These are phyloP conservation scores for Phoenix roebelenii DNA, from an alignment of 176 grass and related monocot species.

Conservation along the genomic window DNA sequence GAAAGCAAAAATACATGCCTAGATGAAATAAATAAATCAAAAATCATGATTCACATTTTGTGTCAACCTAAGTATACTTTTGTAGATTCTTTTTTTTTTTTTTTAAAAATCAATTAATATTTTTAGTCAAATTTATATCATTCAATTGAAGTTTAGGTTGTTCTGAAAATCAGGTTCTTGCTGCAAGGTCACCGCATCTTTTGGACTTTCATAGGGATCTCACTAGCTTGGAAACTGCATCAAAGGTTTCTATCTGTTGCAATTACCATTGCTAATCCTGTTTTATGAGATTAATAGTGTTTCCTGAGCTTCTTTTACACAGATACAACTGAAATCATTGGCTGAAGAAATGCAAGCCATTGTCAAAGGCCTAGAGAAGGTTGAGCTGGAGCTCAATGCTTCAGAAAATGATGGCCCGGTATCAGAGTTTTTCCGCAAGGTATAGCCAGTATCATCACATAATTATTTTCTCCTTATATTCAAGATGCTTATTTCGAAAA, in stretches of 20 bases:
- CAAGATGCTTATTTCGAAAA: not conserved
- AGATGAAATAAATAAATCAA: too few relatives aligned
- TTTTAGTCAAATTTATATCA: too few relatives aligned
- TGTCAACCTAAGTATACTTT: too few relatives aligned
- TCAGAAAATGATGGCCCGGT: conserved; percentile 95
- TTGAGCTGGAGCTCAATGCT: conserved; percentile 70
- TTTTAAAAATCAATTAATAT: too few relatives aligned
- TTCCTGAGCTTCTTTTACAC: conserved; percentile 13
- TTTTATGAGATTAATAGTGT: conserved; percentile 6
- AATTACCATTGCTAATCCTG: conserved; percentile 5
- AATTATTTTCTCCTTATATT: not conserved
- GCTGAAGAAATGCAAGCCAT: conserved; percentile 99
- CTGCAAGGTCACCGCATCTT: conserved; percentile 61
- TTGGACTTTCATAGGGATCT: conserved; percentile 85
- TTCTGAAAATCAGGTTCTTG: conserved; percentile 51
- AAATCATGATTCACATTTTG: too few relatives aligned
- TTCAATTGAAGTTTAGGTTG: too few relatives aligned
- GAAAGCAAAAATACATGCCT: too few relatives aligned
- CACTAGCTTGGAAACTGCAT: conserved; percentile 79
- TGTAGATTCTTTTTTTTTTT: too few relatives aligned
- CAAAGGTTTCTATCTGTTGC: conserved; percentile 58
- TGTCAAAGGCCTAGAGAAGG: conserved; percentile 84
- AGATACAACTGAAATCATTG: conserved; percentile 97
- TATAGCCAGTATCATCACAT: not conserved
- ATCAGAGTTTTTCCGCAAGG: conserved; percentile 82